A percentile compares a stretch with the other conserved stretches of the same genome.
Evolutionary conservation across 306 rosid genomes (phyloP).

Genomic region (Rosa multiflora): DNA sequence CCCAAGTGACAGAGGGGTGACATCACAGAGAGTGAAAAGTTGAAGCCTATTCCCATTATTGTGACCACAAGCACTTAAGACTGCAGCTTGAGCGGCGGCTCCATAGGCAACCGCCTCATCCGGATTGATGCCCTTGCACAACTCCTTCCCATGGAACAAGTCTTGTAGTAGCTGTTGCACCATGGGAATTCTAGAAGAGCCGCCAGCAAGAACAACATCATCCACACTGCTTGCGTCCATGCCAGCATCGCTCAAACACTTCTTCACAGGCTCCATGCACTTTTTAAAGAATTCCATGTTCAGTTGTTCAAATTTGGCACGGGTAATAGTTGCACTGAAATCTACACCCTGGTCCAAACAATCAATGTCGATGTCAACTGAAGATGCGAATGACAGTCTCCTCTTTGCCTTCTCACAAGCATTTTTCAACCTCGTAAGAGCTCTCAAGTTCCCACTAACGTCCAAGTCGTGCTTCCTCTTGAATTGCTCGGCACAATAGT

Average conservation of each 20-base stretch:
- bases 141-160: not conserved
- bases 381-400: not conserved
- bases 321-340: not conserved
- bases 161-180: not conserved
- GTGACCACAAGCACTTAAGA: not conserved
- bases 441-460: not conserved
- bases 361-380: not conserved
- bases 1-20: constrained; percentile 4
- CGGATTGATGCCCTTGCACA: not conserved
- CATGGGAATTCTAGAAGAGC: constrained; percentile 5
- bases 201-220: not conserved
- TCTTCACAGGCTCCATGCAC: not conserved
- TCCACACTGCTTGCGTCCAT: not conserved
- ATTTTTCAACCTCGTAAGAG: not conserved
- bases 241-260: constrained; percentile 2
- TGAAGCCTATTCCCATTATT: not conserved
- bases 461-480: not conserved
- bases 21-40: not conserved
- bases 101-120: not conserved
- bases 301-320: not conserved
- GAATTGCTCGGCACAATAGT: not conserved
- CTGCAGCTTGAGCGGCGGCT: not conserved
- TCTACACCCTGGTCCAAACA: not conserved
- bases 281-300: not conserved
- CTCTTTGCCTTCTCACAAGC: not conserved